phyloP scores from a whole-genome alignment of 345 rosid species.

The Populus nigra region DNA sequence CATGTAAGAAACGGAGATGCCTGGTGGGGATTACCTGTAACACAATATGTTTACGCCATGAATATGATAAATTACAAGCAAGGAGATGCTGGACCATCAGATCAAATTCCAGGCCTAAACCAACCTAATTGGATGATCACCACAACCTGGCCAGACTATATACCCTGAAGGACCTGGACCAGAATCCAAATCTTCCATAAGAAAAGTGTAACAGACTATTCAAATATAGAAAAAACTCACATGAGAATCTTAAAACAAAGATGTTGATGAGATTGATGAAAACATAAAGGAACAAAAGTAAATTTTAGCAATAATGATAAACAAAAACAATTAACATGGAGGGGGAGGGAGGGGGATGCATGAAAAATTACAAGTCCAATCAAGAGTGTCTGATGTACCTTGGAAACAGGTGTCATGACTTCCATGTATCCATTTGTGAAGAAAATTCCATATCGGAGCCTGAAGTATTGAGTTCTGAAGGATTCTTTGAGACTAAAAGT shows the following conservation, averaged over 20 bases:
- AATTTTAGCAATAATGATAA: neutral
- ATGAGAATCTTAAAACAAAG: neutral
- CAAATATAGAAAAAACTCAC: neutral
- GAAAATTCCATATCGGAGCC: conserved; percentile 39
- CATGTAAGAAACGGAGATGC: conserved; percentile 5
- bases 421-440: conserved; percentile 33
- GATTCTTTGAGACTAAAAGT: conserved; percentile 35
- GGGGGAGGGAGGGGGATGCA: neutral
- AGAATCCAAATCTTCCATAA: conserved; percentile 10
- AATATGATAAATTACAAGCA: conserved; percentile 24
- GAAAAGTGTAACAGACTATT: conserved; percentile 7
- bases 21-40: conserved; percentile 24
- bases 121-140: conserved; percentile 15
- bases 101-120: conserved; percentile 13
- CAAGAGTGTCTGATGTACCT: conserved; percentile 20
- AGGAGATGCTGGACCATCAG: conserved; percentile 13
- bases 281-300: neutral
- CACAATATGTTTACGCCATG: conserved; percentile 18
- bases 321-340: neutral
- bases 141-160: conserved; percentile 10
- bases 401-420: conserved; percentile 9
- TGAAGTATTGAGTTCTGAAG: conserved; percentile 25
- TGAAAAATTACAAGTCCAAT: neutral
- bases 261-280: neutral
- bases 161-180: conserved; percentile 21